Conservation (phyloP, 2,329 filamentous ascomycete genomes). For the Ceratocystis diversiconidia region DNA sequence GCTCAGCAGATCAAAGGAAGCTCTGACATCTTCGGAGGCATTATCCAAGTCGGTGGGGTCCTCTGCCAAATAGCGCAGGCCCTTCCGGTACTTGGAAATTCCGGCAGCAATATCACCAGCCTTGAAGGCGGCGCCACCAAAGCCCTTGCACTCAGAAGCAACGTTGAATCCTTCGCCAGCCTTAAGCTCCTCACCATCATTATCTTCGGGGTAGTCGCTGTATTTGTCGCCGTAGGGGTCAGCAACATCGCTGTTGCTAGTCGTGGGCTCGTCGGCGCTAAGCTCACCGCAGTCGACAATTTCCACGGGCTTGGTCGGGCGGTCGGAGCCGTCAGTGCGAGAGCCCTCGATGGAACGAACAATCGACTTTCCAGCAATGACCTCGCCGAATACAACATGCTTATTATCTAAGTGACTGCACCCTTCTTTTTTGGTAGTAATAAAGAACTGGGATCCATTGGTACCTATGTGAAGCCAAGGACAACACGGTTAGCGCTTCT, state of each 20-base stretch:
- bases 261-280: slow-evolving; percentile 51
- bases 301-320: slow-evolving; percentile 56
- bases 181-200: slow-evolving; percentile 38
- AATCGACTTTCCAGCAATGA: slow-evolving; percentile 81
- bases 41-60: slow-evolving; percentile 55
- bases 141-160: slow-evolving; percentile 73
- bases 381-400: slow-evolving; percentile 94
- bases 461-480: slow-evolving; percentile 42
- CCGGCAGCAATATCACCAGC: slow-evolving; percentile 52
- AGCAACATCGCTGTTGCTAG: slow-evolving; percentile 51
- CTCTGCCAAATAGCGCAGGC: slow-evolving; percentile 74
- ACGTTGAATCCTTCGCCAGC: slow-evolving; percentile 55
- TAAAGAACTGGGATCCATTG: slow-evolving; percentile 96
- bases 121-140: slow-evolving; percentile 89
- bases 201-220: slow-evolving; percentile 92
- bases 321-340: slow-evolving; percentile 59
- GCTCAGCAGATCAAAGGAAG: slow-evolving; percentile 57
- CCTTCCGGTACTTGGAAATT: slow-evolving; percentile 90
- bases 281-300: slow-evolving; percentile 82
- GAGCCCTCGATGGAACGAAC: slow-evolving; percentile 83
- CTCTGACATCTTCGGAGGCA: slow-evolving; percentile 53
- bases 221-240: slow-evolving; percentile 81
- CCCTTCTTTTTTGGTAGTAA: slow-evolving; percentile 71
- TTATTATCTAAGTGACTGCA: slow-evolving; percentile 85
- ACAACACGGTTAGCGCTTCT: slow-evolving; percentile 15